A percentile compares a stretch with the other conserved stretches of the same genome.
Conservation (phyloP, 2,329 filamentous ascomycete genomes). For the Aspergillus hiratsukae region DNA sequence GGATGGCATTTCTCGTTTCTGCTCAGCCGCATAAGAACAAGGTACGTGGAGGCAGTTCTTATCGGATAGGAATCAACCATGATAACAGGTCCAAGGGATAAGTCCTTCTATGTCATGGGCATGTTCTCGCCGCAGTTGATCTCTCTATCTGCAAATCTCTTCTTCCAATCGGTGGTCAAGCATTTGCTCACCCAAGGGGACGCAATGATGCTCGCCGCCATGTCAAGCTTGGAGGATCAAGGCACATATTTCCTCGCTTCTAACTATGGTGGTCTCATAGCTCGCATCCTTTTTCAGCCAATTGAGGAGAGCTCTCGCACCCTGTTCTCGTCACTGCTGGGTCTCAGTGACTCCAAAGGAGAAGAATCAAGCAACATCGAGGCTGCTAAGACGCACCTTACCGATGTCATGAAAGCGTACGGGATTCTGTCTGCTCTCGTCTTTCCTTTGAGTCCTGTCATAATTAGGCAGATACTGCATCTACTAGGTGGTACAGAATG, state of each 20-base stretch:
- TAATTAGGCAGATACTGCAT: constrained; percentile 68
- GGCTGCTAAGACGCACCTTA: constrained; percentile 29
- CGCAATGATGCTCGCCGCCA: constrained; percentile 74
- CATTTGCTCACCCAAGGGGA: constrained; percentile 93
- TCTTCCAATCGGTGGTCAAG: constrained; percentile 83
- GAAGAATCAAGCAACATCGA: constrained; percentile 15
- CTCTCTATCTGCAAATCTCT: constrained; percentile 72
- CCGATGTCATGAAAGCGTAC: constrained; percentile 65
- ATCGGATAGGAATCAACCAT: neutral
- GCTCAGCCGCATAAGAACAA: constrained; percentile 39
- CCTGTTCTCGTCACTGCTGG: constrained; percentile 78
- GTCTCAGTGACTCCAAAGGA: constrained; percentile 28
- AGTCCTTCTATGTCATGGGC: constrained; percentile 48
- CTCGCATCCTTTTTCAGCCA: constrained; percentile 86
- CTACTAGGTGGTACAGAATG: constrained; percentile 74
- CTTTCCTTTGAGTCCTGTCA: constrained; percentile 66
- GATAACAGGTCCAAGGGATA: constrained; percentile 21
- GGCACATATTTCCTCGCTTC: constrained; percentile 89
- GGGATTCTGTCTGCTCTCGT: constrained; percentile 66
- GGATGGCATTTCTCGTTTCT: constrained; percentile 66
- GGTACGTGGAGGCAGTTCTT: constrained; percentile 28
- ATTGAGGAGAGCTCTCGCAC: constrained; percentile 90
- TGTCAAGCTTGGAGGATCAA: constrained; percentile 75
- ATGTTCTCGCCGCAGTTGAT: constrained; percentile 68
- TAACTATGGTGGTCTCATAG: constrained; percentile 88